Base-by-base conservation (phyloP, 129 eudicot species). In the Lonicera japonica region DNA sequence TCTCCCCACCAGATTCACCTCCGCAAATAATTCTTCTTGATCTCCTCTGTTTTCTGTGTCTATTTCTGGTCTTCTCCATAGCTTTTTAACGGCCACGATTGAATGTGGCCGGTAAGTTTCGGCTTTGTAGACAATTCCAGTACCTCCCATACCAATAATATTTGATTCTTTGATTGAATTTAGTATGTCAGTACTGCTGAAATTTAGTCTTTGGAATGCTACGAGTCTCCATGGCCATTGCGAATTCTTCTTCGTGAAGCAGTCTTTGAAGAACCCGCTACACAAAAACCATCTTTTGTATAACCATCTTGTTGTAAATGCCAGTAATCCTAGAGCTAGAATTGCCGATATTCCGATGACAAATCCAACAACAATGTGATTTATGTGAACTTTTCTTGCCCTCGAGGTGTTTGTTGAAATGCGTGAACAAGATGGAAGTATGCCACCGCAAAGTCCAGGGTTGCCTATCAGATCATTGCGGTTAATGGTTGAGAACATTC, bases 191-290 rank as follows among this genome's bases (percentile, higher is more conserved):
- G 84, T 72, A 67, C 77, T 77, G 9, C 82, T 80, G 77, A 84
- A 84, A 48, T 56, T 70, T 54, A 84, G 78, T 60, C 92, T 80
- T 63, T 84, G 92, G 36, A 84, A 84, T 58, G 80, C 82, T 46
- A 84, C 58, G 9, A 84, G 80, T 29, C 87, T 77, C 92, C 92
- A 84, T 15, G 92, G 92, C 92, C 92, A 84, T 55, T 84, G 82
- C n/a, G 25, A 52, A 20, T 67, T 64, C 45, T 72, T 71, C 51
- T 70, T 84, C 61, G 57, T 68, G 52, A 74, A 67, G 78, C 90
- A 84, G 23, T 80, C 81, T 8, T 70, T 79, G 17, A 77, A 68
- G 47, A 75, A 60, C 43, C 60, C 65, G n/a, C 86, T 77, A 36
- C 73, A 80, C 1, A 80, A 67, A 38, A 70, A 84, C 86, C 90